Conservation (phyloP, 163 green algal species). For the Chlamydomonas reinhardtii region DNA sequence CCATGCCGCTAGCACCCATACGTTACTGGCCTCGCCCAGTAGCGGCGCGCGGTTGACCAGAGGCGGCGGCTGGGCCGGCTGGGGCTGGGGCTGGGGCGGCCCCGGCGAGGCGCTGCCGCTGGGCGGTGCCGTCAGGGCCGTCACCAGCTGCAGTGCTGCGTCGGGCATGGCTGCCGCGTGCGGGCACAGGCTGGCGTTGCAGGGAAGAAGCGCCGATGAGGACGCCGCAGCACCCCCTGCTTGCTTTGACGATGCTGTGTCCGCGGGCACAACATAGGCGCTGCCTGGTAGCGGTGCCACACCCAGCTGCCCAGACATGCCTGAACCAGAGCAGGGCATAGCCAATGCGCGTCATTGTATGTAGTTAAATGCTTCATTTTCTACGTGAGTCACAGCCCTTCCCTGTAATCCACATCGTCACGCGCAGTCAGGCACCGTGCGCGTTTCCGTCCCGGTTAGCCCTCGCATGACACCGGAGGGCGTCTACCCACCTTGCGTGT, state of each 20-base stretch:
- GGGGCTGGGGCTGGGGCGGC: too few species aligned
- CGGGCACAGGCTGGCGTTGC: neutral
- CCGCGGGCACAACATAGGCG: neutral
- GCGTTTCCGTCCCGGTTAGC: too few species aligned
- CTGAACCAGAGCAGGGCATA: neutral
- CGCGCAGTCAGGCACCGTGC: neutral
- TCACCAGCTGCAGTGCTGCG: too few species aligned
- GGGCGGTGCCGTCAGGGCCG: too few species aligned
- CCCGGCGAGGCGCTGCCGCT: too few species aligned
- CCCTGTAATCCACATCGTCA: neutral
- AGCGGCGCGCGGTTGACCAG: slow-evolving; percentile 7
- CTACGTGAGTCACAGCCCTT: slow-evolving; percentile 10
- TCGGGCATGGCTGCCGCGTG: neutral
- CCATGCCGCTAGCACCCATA: neutral
- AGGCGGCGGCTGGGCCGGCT: neutral
- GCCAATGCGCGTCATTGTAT: too few species aligned
- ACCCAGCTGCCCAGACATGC: neutral
- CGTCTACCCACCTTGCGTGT: too few species aligned
- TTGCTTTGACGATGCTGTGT: neutral
- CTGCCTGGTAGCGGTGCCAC: slow-evolving; percentile 6
- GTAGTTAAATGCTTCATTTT: too few species aligned
- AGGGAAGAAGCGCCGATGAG: neutral
- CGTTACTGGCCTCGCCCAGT: neutral
- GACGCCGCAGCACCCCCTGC: neutral
- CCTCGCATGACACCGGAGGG: too few species aligned